Evolutionary conservation across 164 flowering plant species (phyloP).

Genomic region (Platanus orientalis): DNA sequence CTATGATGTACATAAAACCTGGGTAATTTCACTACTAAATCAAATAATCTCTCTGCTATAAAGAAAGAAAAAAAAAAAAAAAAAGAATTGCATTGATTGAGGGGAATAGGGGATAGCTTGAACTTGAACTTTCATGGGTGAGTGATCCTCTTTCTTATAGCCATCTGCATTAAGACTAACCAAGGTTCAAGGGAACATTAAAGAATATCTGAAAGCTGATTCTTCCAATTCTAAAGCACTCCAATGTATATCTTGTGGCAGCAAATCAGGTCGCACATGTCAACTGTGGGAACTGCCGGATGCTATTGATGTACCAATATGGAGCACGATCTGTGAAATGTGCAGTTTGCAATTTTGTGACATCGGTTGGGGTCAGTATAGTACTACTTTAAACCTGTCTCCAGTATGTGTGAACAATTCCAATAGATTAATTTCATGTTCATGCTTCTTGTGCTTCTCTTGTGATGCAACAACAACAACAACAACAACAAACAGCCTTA

Average conservation of each 20-base stretch:
- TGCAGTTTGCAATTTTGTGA: conserved; percentile 88
- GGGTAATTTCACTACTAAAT: too few species aligned
- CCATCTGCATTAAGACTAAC: neutral
- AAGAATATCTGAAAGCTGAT: neutral
- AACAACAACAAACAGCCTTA: neutral
- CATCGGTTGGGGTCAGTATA: conserved; percentile 72
- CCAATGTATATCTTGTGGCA: conserved; percentile 22
- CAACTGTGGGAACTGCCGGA: conserved; percentile 84
- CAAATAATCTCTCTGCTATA: too few species aligned
- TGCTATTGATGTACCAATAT: conserved; percentile 86
- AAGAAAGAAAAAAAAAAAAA: too few species aligned
- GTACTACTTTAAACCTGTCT: neutral
- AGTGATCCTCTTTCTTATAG: neutral
- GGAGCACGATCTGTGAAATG: conserved; percentile 94
- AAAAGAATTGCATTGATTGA: too few species aligned
- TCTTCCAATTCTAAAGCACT: neutral
- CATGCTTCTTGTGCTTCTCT: neutral
- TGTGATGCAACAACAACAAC: neutral
- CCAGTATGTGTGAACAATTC: neutral
- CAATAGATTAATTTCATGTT: neutral
- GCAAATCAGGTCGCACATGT: conserved; percentile 96
- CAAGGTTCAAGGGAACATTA: neutral
- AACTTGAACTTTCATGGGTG: neutral
- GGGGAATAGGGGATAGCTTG: too few species aligned
- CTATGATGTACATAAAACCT: neutral